These are phyloP conservation scores for Cyclotella kingstonii DNA, from an alignment of 108 stramenopile species.

Conservation along the genomic window DNA sequence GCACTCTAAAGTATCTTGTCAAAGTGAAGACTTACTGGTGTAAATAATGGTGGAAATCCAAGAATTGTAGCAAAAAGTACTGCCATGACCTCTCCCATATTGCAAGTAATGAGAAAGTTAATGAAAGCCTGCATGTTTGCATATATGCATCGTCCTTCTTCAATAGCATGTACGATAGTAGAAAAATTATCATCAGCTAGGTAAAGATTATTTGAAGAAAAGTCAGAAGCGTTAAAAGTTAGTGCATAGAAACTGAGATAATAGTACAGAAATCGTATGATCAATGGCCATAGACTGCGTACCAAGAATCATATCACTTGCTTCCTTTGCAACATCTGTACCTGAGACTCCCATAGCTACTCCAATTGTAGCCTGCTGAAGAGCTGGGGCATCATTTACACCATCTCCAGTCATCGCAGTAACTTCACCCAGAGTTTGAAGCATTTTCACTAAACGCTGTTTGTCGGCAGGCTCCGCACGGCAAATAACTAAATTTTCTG, in stretches of 20 bases:
- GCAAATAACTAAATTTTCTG: constrained; percentile 93
- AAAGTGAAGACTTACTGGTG: constrained; percentile 90
- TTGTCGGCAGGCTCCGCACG: constrained; percentile 97
- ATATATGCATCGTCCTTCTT: constrained; percentile 96
- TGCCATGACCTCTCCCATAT: constrained; percentile 95
- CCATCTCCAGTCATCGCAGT: constrained; percentile 98
- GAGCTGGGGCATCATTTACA: constrained; percentile 98
- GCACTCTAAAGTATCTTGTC: constrained; percentile 42
- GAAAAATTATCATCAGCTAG: constrained; percentile 58
- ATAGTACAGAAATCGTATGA: no score
- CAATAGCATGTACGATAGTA: constrained; percentile 92
- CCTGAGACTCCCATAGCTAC: constrained; percentile 93
- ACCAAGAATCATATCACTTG: constrained; percentile 17
- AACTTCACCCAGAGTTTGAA: constrained; percentile 86
- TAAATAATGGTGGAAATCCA: constrained; percentile 93
- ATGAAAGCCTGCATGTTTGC: constrained; percentile 99
- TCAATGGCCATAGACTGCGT: no score
- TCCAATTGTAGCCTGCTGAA: constrained; percentile 96
- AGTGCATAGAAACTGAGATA: not conserved
- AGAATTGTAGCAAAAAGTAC: constrained; percentile 91
- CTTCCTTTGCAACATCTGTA: constrained; percentile 80
- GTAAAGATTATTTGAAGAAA: not conserved
- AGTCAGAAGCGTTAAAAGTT: not conserved
- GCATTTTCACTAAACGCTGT: constrained; percentile 93
- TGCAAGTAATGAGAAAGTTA: constrained; percentile 95